A percentile compares a stretch with the other conserved stretches of the same genome.
Evolutionary conservation across 2,329 filamentous ascomycete species (phyloP).

Genomic region (Fusarium duplospermum): DNA sequence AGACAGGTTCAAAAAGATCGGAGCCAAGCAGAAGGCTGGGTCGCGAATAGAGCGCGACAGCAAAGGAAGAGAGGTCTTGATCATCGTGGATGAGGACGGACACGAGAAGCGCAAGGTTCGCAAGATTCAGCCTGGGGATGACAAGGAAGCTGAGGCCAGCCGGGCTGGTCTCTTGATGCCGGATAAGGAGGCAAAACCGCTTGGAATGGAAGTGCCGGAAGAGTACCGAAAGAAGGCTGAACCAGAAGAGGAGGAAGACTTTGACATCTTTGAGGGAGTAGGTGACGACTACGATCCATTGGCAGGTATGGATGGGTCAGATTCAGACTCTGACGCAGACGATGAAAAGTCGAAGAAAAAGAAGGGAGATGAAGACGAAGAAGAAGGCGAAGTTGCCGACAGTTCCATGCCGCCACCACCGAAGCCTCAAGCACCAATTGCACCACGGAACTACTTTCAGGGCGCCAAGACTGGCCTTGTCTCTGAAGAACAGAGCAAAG

Average conservation of each 20-base stretch:
- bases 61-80: conserved; percentile 72
- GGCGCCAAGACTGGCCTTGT: conserved; percentile 66
- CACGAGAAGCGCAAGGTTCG: conserved; percentile 74
- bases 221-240: conserved; percentile 62
- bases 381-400: conserved; percentile 37
- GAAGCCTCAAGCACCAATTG: conserved; percentile 51
- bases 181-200: conserved; percentile 65
- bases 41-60: conserved; percentile 71
- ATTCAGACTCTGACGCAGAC: conserved; percentile 59
- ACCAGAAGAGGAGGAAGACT: conserved; percentile 64
- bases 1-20: conserved; percentile 73
- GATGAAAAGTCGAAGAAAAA: conserved; percentile 47
- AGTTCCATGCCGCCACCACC: conserved; percentile 61
- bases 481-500: conserved; percentile 62
- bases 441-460: conserved; percentile 71
- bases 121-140: conserved; percentile 58
- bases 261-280: conserved; percentile 74
- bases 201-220: conserved; percentile 75
- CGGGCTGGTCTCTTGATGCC: conserved; percentile 61
- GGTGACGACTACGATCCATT: conserved; percentile 77
- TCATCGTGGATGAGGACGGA: conserved; percentile 74
- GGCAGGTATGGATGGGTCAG: conserved; percentile 64
- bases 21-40: conserved; percentile 63
- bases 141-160: conserved; percentile 52
- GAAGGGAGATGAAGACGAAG: conserved; percentile 32